Conservation (phyloP, 176 grass and related monocot species). For the Bothriochloa decipiens region DNA sequence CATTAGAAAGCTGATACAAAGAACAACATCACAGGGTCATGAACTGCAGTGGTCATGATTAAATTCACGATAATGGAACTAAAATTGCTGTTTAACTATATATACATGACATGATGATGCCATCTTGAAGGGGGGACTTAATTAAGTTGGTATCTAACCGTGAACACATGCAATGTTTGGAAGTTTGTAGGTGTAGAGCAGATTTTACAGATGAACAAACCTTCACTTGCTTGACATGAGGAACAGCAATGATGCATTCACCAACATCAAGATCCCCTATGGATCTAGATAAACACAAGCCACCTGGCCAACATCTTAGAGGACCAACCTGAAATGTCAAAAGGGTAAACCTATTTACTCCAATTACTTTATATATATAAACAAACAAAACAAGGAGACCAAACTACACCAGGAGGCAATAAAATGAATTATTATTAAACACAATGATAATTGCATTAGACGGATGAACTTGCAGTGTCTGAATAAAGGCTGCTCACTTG, state of each 20-base stretch:
- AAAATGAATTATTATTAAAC: background rate
- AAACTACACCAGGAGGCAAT: background rate
- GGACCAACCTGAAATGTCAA: constrained; percentile 80
- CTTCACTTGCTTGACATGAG: constrained; percentile 99
- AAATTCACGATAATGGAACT: background rate
- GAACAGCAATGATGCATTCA: constrained; percentile 93
- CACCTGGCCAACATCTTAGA: constrained; percentile 98
- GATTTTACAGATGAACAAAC: constrained; percentile 55
- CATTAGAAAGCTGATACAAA: constrained; percentile 78
- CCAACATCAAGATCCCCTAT: constrained; percentile 96
- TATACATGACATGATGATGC: background rate
- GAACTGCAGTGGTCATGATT: constrained; percentile 2
- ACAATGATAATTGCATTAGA: constrained; percentile 1
- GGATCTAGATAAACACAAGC: constrained; percentile 96
- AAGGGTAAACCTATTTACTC: background rate
- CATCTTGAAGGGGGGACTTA: constrained; percentile 9
- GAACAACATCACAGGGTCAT: constrained; percentile 24
- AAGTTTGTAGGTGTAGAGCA: constrained; percentile 10
- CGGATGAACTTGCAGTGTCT: background rate
- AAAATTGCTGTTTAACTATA: background rate
- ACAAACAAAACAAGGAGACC: background rate
- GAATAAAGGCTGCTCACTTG: constrained; percentile 7
- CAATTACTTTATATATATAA: background rate
- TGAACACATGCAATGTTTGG: background rate
- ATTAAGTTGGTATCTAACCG: constrained; percentile 4